Conservation (phyloP, 1,284 basidiomycete species). For the Puccinia sorghi region DNA sequence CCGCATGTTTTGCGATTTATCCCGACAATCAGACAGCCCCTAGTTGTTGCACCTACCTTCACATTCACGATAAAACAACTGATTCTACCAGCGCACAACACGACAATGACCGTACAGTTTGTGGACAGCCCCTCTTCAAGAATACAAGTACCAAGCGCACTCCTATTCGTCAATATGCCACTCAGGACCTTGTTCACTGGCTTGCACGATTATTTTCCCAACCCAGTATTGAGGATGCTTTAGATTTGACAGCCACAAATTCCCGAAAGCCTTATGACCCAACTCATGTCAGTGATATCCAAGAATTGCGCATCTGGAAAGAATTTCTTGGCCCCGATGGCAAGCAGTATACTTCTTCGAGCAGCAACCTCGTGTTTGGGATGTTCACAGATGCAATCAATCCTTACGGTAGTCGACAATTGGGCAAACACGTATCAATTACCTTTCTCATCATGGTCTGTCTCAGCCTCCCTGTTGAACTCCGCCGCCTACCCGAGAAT, state of each 20-base stretch:
- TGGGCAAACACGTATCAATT: background rate
- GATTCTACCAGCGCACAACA: background rate
- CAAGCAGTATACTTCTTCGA: background rate
- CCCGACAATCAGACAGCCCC: background rate
- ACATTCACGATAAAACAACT: background rate
- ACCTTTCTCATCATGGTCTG: conserved; percentile 17
- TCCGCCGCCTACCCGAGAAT: conserved; percentile 58
- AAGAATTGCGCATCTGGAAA: conserved; percentile 12
- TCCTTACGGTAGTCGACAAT: conserved; percentile 23
- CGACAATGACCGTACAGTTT: background rate
- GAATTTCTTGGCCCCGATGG: conserved; percentile 22
- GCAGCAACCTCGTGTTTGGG: background rate
- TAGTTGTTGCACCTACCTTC: background rate
- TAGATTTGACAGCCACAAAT: background rate
- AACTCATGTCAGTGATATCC: conserved; percentile 17
- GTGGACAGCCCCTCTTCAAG: no score
- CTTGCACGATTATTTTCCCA: conserved; percentile 18
- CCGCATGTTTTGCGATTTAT: background rate
- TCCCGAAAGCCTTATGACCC: background rate
- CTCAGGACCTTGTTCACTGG: conserved; percentile 23
- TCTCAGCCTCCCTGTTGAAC: conserved; percentile 52
- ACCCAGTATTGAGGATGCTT: conserved; percentile 5
- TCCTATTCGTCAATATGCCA: background rate
- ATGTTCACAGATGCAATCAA: conserved; percentile 44
- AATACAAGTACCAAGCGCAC: background rate